A percentile compares a stretch with the other conserved stretches of the same genome.
phyloP scores from a whole-genome alignment of 768 basidiomycete genomes.

The Porpolomopsis calyptriformis region DNA sequence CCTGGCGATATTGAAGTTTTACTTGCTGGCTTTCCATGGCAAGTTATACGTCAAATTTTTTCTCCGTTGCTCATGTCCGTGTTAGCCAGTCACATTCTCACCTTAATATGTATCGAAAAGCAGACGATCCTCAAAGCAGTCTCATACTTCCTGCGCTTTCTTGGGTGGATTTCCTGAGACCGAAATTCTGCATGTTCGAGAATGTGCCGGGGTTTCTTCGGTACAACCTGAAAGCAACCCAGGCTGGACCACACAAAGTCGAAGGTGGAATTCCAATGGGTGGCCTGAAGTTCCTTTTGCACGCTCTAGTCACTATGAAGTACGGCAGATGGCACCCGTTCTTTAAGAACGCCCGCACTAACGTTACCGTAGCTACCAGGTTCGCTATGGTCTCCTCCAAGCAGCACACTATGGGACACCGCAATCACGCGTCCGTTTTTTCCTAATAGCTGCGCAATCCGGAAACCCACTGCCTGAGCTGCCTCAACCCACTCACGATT shows the following conservation, averaged over 20 bases:
- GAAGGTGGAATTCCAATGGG: constrained; percentile 64
- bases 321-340: constrained; percentile 19
- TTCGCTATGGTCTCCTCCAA: constrained; percentile 39
- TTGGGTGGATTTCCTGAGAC: constrained; percentile 36
- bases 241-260: constrained; percentile 33
- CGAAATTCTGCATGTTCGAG: constrained; percentile 36
- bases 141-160: constrained; percentile 53
- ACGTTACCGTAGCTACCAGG: constrained; percentile 35
- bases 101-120: constrained; percentile 61
- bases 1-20: constrained; percentile 52
- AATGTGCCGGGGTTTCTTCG: constrained; percentile 44
- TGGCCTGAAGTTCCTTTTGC: constrained; percentile 55
- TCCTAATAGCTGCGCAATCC: constrained; percentile 37
- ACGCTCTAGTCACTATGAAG: constrained; percentile 58
- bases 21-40: constrained; percentile 72
- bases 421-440: constrained; percentile 44
- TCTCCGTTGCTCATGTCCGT: background rate
- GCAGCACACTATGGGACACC: constrained; percentile 49
- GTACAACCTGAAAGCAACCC: constrained; percentile 31
- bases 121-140: constrained; percentile 58
- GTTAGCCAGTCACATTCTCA: constrained; percentile 64
- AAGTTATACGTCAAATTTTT: constrained; percentile 4
- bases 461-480: constrained; percentile 36
- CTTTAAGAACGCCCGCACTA: background rate
- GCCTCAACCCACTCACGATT: constrained; percentile 48